Conservation (phyloP, 1,284 basidiomycete genomes). For the Dichomitus squalens region DNA sequence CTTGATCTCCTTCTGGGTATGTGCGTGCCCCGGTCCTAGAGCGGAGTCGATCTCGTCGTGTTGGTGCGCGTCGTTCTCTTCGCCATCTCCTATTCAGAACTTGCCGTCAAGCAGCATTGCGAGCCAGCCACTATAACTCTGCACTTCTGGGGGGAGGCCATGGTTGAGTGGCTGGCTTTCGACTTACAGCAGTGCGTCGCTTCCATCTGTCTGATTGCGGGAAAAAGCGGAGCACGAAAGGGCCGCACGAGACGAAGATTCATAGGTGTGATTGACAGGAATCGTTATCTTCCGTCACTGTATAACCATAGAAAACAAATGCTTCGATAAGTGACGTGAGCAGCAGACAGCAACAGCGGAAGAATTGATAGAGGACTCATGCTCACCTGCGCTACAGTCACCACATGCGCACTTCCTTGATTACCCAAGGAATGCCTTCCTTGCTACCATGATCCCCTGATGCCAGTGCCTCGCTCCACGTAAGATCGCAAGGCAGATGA, state of each 20-base stretch:
- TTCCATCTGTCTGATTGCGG: no score
- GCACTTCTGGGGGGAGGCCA: slow-evolving; percentile 65
- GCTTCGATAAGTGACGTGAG: no score
- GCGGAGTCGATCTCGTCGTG: slow-evolving; percentile 1
- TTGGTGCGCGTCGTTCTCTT: slow-evolving; percentile 2
- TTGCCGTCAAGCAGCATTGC: slow-evolving; percentile 19
- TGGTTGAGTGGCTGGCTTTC: slow-evolving; percentile 47
- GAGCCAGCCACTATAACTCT: slow-evolving; percentile 36
- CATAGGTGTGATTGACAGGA: no score
- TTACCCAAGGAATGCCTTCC: slow-evolving; percentile 4
- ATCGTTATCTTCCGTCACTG: no score
- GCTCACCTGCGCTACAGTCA: neutral
- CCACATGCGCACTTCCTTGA: slow-evolving; percentile 3
- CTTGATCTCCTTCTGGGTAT: slow-evolving; percentile 13
- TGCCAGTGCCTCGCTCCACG: slow-evolving; percentile 4
- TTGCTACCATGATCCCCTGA: neutral
- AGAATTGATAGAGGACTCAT: no score
- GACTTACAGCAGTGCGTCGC: no score
- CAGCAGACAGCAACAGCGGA: no score
- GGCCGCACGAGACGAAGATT: no score
- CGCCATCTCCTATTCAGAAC: neutral
- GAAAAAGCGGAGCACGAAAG: no score
- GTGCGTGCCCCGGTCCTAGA: slow-evolving; percentile 37
- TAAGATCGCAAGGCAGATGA: slow-evolving; percentile 13
- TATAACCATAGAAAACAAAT: no score